A percentile compares a stretch with the other conserved stretches of the same genome.
These are phyloP conservation scores for Stenogyne calaminthoides DNA, from an alignment of 305 asterid genomes.

Conservation along the genomic window DNA sequence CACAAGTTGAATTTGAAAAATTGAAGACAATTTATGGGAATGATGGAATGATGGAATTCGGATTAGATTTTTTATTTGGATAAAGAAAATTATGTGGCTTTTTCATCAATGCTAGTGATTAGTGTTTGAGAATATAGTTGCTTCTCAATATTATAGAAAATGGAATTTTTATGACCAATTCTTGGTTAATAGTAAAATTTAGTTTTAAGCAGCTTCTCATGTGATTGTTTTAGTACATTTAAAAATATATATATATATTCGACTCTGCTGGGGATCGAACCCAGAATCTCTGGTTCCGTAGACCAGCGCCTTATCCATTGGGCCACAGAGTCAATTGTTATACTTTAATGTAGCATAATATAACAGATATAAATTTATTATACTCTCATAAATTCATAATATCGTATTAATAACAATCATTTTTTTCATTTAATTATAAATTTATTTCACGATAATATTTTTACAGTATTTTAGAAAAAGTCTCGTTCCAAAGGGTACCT, in stretches of 20 bases:
- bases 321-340: constrained; percentile 72
- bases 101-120: too few species aligned
- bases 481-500: too few species aligned
- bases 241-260: background rate
- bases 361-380: too few species aligned
- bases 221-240: background rate
- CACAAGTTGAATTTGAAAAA: background rate
- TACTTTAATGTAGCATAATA: too few species aligned
- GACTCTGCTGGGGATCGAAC: constrained; percentile 99
- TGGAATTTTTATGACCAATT: background rate
- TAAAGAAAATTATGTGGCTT: background rate
- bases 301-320: constrained; percentile 99
- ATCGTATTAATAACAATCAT: too few species aligned
- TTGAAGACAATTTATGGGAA: background rate
- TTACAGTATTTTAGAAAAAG: too few species aligned
- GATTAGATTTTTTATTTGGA: background rate
- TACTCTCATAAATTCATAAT: too few species aligned
- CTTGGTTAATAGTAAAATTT: too few species aligned
- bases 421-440: too few species aligned
- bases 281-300: constrained; percentile 99
- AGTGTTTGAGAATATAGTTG: too few species aligned
- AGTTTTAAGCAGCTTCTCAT: background rate
- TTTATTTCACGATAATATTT: too few species aligned
- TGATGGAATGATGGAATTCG: background rate
- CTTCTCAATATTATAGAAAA: too few species aligned